phyloP scores from a whole-genome alignment of 768 basidiomycete genomes.

The Rhodosporidiobolus sp. region DNA sequence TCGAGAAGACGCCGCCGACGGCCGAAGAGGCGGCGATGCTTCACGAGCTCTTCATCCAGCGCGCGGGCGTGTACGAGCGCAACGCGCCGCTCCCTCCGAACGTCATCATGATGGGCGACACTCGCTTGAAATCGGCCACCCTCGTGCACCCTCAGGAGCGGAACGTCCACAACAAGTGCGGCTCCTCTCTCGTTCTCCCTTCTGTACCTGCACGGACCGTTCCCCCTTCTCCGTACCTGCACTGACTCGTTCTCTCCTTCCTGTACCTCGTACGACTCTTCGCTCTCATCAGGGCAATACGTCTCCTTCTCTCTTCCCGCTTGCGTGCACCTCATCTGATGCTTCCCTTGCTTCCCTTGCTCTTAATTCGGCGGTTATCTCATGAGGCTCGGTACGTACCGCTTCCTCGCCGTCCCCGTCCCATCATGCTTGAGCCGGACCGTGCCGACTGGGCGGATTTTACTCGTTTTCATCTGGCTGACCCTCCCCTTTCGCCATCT shows the following conservation, averaged over 20 bases:
- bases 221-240: not conserved
- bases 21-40: slow-evolving; percentile 28
- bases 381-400: slow-evolving; percentile 25
- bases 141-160: slow-evolving; percentile 38
- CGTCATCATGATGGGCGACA: slow-evolving; percentile 34
- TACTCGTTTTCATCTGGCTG: no score
- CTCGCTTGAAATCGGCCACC: slow-evolving; percentile 8
- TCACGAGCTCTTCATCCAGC: slow-evolving; percentile 27
- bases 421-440: no score
- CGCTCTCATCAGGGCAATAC: no score
- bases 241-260: not conserved
- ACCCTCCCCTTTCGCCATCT: no score
- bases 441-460: no score
- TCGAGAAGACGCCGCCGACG: slow-evolving; percentile 31
- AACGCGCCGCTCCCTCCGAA: slow-evolving; percentile 10
- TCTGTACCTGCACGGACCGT: no score
- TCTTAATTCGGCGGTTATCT: slow-evolving; percentile 34
- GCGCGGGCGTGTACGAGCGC: slow-evolving; percentile 20
- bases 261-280: no score
- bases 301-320: no score
- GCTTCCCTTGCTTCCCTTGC: no score
- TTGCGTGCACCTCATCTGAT: no score
- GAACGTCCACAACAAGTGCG: slow-evolving; percentile 33
- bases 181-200: not conserved
- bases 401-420: not conserved